Evolutionary conservation across 2,329 filamentous ascomycete species (phyloP).

Genomic region (Neopestalotiopsis rosae): DNA sequence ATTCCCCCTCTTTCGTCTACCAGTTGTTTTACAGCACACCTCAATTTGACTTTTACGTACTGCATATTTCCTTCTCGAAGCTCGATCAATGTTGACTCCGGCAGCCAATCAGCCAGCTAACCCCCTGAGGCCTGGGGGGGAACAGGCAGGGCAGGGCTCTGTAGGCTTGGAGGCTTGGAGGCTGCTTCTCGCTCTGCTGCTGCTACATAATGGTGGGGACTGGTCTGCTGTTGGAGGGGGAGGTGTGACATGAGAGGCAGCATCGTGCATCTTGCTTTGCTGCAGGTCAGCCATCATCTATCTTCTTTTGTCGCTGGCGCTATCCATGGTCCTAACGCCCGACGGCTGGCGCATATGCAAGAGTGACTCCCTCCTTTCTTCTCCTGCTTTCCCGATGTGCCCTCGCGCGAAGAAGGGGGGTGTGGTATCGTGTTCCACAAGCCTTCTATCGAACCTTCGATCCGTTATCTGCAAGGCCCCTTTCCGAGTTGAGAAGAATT

Average conservation of each 20-base stretch:
- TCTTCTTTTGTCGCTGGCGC: neutral
- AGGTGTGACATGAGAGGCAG: slow-evolving; percentile 4
- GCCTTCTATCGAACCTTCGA: slow-evolving; percentile 38
- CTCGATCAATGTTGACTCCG: neutral
- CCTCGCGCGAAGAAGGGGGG: neutral
- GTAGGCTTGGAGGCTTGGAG: neutral
- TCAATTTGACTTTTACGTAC: slow-evolving; percentile 3
- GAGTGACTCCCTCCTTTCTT: slow-evolving; percentile 4
- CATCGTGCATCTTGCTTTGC: slow-evolving; percentile 13
- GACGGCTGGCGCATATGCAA: slow-evolving; percentile 12
- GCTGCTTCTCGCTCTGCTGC: neutral
- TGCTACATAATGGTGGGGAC: neutral
- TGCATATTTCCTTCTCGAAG: slow-evolving; percentile 1
- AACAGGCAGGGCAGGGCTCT: too few relatives aligned
- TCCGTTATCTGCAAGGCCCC: slow-evolving; percentile 35
- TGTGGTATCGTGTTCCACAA: slow-evolving; percentile 15
- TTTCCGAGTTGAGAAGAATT: slow-evolving; percentile 3
- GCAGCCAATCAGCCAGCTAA: neutral
- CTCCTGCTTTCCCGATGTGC: neutral
- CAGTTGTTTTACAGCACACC: neutral
- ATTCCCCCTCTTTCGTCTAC: neutral
- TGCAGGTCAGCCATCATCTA: slow-evolving; percentile 10
- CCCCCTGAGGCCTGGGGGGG: neutral
- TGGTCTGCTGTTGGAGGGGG: neutral
- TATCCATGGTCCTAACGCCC: neutral